Evolutionary conservation across 73 alveolate species (phyloP).

Genomic region (Paramecium caudatum): DNA sequence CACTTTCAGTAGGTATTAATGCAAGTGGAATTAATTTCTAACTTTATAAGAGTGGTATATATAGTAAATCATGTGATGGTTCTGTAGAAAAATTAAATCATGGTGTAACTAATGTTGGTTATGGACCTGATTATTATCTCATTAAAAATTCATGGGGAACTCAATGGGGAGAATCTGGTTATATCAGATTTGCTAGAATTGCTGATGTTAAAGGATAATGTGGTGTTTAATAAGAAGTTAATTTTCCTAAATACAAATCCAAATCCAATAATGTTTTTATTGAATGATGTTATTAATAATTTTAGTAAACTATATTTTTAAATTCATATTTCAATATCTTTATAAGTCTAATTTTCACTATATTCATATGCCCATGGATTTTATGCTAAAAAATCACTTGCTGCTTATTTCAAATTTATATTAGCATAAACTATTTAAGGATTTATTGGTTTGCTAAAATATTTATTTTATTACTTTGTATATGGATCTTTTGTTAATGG

Average conservation of each 20-base stretch:
- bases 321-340: slow-evolving; percentile 30
- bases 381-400: slow-evolving; percentile 20
- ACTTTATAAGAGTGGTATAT: slow-evolving; percentile 38
- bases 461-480: background rate
- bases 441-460: slow-evolving; percentile 45
- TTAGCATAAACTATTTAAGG: slow-evolving; percentile 1
- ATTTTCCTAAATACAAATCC: background rate
- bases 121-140: slow-evolving; percentile 45
- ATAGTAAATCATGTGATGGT: background rate
- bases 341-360: background rate
- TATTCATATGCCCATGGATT: slow-evolving; percentile 69
- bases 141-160: slow-evolving; percentile 76
- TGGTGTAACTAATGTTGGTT: slow-evolving; percentile 69
- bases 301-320: too few relatives aligned
- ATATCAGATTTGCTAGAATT: slow-evolving; percentile 54
- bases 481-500: slow-evolving; percentile 1
- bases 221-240: slow-evolving; percentile 29
- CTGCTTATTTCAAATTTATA: slow-evolving; percentile 55
- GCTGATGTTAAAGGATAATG: slow-evolving; percentile 44
- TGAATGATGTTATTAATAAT: too few relatives aligned
- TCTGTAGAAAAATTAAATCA: slow-evolving; percentile 50
- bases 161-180: slow-evolving; percentile 72
- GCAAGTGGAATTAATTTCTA: slow-evolving; percentile 40
- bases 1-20: slow-evolving; percentile 30
- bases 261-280: too few relatives aligned